Conservation (phyloP, 257 asterid genomes). For the Cinchona pubescens region DNA sequence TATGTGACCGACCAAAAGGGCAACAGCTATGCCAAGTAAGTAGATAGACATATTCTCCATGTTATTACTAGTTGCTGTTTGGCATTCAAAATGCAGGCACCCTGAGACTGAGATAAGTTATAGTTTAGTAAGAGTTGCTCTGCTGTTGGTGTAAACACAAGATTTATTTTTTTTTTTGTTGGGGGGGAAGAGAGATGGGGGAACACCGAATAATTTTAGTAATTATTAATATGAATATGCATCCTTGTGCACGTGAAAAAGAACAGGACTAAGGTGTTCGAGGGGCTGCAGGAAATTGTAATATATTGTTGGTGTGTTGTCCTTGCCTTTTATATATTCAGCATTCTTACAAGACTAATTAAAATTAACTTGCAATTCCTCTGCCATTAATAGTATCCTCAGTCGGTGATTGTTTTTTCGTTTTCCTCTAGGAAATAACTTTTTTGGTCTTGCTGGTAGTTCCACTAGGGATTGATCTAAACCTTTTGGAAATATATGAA, state of each 20-base stretch:
- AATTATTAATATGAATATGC: background rate
- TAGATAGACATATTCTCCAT: too few species aligned
- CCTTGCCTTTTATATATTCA: background rate
- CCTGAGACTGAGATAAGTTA: background rate
- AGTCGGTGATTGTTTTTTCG: background rate
- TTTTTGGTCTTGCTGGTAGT: background rate
- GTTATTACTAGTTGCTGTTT: background rate
- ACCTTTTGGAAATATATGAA: background rate
- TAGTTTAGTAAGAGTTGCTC: background rate
- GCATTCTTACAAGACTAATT: background rate
- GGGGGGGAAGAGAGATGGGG: background rate
- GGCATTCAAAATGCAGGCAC: background rate
- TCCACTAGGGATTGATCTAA: background rate
- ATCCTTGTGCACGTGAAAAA: background rate
- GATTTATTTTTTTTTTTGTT: background rate
- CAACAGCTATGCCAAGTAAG: constrained; percentile 22
- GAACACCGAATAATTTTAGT: background rate
- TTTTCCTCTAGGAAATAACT: background rate
- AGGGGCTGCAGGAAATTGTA: background rate
- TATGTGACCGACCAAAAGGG: constrained; percentile 17
- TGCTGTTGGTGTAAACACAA: background rate
- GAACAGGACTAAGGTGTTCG: background rate
- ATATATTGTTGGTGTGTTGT: background rate
- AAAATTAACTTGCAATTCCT: background rate
- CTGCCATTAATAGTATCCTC: background rate